Evolutionary conservation across 495 filamentous ascomycete genomes (phyloP).

Genomic region (Cladorrhinum samala): DNA sequence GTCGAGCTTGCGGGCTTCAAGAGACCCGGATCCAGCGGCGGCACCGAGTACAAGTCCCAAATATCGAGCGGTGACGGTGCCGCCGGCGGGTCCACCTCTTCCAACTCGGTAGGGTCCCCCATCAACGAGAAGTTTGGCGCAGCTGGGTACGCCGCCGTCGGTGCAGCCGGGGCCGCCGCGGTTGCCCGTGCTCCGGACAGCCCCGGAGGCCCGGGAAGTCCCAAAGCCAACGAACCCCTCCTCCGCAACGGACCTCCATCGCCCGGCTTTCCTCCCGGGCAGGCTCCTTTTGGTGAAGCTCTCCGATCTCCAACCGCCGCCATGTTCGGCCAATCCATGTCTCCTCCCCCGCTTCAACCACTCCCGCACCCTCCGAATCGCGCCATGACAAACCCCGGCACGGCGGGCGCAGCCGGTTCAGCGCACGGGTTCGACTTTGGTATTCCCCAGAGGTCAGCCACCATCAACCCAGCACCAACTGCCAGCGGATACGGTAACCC

Average conservation of each 20-base stretch:
- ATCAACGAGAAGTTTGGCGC: conserved; percentile 12
- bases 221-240: conserved; percentile 15
- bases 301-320: not conserved
- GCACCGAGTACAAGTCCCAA: conserved; percentile 36
- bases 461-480: conserved; percentile 18
- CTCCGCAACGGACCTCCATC: conserved; percentile 3
- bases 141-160: not conserved
- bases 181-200: conserved; percentile 15
- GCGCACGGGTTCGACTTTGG: conserved; percentile 16
- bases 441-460: conserved; percentile 15
- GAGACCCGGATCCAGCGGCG: conserved; percentile 39
- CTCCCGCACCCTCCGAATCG: conserved; percentile 22
- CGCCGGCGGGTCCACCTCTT: conserved; percentile 32
- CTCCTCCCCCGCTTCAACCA: conserved; percentile 15
- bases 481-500: conserved; percentile 14
- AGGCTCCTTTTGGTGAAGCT: not conserved
- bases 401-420: conserved; percentile 26
- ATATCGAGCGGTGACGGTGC: conserved; percentile 28
- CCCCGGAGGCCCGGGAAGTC: conserved; percentile 23
- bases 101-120: conserved; percentile 8
- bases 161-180: conserved; percentile 18
- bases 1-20: conserved; percentile 56
- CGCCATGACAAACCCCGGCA: conserved; percentile 26
- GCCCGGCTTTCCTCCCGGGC: not conserved
- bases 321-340: conserved; percentile 10